Conservation (phyloP, 1,284 basidiomycete genomes). For the Cryptococcus sp. region DNA sequence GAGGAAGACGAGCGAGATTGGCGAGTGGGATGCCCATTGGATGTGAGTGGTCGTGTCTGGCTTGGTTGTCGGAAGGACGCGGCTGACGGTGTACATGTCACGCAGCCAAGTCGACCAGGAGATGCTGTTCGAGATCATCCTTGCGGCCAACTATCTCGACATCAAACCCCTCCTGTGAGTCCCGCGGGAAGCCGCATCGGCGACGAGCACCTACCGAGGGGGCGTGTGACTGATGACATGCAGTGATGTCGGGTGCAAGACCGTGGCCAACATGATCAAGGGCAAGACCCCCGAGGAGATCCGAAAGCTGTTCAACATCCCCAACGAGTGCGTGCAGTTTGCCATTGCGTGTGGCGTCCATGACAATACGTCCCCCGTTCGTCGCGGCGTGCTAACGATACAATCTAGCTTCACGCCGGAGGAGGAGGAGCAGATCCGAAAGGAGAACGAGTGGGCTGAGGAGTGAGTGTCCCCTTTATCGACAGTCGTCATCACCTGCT, state of each 20-base stretch:
- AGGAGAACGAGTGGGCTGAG: conserved; percentile 81
- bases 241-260: conserved; percentile 99
- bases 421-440: conserved; percentile 99
- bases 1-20: conserved; percentile 95
- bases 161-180: conserved; percentile 96
- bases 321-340: conserved; percentile 63
- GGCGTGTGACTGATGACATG: background rate
- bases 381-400: conserved; percentile 12
- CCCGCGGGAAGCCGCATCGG: background rate
- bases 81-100: background rate
- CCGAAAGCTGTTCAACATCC: conserved; percentile 87
- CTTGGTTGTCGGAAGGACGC: background rate
- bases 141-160: conserved; percentile 99
- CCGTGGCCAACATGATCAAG: conserved; percentile 97
- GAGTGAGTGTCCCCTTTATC: conserved; percentile 38
- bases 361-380: too few relatives aligned
- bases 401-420: conserved; percentile 80
- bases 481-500: background rate
- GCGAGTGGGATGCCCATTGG: conserved; percentile 99
- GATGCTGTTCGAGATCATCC: conserved; percentile 92
- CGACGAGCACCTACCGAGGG: conserved; percentile 7
- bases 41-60: conserved; percentile 48
- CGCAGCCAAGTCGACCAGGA: conserved; percentile 68
- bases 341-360: background rate
- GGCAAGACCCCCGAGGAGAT: conserved; percentile 88